Percentiles rank a stretch among this genome's conserved stretches.
Evolutionary conservation across 345 rosid genomes (phyloP).

Genomic region (Hypericum androsaemum): DNA sequence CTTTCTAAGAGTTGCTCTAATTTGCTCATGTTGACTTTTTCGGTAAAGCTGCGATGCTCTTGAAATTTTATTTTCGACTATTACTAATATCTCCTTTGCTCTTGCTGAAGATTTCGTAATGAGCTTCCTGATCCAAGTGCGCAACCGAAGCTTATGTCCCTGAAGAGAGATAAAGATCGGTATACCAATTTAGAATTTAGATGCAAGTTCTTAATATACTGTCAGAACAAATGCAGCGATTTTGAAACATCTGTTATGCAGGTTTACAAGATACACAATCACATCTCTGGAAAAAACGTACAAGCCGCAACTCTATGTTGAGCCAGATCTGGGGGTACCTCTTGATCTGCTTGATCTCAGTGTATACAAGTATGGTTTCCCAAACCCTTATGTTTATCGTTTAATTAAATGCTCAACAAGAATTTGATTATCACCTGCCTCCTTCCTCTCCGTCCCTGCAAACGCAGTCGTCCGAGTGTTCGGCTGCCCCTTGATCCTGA

Average conservation of each 20-base stretch:
- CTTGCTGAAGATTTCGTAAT: conserved; percentile 66
- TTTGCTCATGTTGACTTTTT: no score
- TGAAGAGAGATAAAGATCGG: conserved; percentile 84
- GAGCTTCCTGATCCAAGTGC: conserved; percentile 97
- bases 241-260: conserved; percentile 24
- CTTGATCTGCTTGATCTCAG: conserved; percentile 95
- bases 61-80: no score
- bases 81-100: conserved; percentile 8
- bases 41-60: no score
- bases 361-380: conserved; percentile 65
- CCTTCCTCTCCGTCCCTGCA: conserved; percentile 7
- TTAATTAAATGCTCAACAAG: neutral
- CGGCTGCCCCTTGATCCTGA: conserved; percentile 69
- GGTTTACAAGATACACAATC: conserved; percentile 76
- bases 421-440: no score
- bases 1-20: no score
- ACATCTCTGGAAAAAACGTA: conserved; percentile 80
- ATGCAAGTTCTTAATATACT: neutral
- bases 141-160: conserved; percentile 73
- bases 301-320: conserved; percentile 85
- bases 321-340: conserved; percentile 98
- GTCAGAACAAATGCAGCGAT: conserved; percentile 2
- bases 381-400: conserved; percentile 7
- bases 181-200: conserved; percentile 28
- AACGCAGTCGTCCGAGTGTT: conserved; percentile 48